Evolutionary conservation across 2,329 filamentous ascomycete species (phyloP).

Genomic region (Escovopsis weberi): DNA sequence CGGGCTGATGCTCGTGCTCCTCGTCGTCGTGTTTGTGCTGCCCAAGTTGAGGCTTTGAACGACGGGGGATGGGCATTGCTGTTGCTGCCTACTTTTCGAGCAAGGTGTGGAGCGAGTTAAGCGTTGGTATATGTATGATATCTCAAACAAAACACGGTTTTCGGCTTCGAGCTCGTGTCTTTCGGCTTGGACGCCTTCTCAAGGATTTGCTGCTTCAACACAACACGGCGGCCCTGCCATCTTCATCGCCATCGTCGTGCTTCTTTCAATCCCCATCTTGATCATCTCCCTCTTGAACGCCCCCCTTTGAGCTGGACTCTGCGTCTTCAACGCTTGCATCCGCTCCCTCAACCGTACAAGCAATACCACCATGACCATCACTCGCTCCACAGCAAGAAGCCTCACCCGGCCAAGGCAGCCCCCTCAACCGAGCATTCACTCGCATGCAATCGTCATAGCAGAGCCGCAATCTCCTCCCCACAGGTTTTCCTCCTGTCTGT

Average conservation of each 20-base stretch:
- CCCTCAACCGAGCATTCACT: slow-evolving; percentile 18
- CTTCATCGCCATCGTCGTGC: too few relatives aligned
- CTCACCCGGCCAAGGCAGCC: slow-evolving; percentile 12
- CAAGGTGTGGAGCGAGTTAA: too few relatives aligned
- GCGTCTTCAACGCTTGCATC: background rate
- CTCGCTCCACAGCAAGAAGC: too few relatives aligned
- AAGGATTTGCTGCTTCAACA: too few relatives aligned
- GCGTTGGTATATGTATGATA: too few relatives aligned
- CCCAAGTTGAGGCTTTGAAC: slow-evolving; percentile 72
- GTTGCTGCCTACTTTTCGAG: background rate
- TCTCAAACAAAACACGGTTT: too few relatives aligned
- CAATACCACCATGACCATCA: background rate
- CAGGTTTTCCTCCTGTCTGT: slow-evolving; percentile 23
- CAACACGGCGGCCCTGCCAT: too few relatives aligned
- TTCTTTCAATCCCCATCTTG: too few relatives aligned
- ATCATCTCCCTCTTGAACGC: too few relatives aligned
- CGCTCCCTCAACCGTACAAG: background rate
- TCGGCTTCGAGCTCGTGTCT: too few relatives aligned
- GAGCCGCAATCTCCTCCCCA: slow-evolving; percentile 20
- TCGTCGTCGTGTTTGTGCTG: slow-evolving; percentile 70
- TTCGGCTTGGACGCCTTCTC: too few relatives aligned
- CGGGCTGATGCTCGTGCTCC: slow-evolving; percentile 61
- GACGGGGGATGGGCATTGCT: background rate
- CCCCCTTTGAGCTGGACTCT: too few relatives aligned
- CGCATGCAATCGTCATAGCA: slow-evolving; percentile 19